Percentiles rank a stretch among this genome's conserved stretches.
Evolutionary conservation across 2,329 filamentous ascomycete genomes (phyloP).

Genomic region (Cladophialophora chaetospira): DNA sequence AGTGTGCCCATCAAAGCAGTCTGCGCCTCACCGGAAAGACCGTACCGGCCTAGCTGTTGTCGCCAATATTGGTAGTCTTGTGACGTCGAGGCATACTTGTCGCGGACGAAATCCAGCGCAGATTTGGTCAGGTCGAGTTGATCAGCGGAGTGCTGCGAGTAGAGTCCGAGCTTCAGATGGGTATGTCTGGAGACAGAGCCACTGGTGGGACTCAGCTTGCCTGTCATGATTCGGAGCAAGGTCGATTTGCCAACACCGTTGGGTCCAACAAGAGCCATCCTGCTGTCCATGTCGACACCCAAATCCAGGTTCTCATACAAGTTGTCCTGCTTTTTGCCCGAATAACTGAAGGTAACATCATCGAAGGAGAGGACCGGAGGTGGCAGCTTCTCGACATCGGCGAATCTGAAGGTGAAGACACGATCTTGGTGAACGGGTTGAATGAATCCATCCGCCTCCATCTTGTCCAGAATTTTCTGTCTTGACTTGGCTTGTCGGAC

Average conservation of each 20-base stretch:
- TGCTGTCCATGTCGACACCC: constrained; percentile 99
- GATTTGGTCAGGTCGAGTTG: constrained; percentile 98
- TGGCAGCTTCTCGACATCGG: constrained; percentile 98
- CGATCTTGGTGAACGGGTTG: constrained; percentile 82
- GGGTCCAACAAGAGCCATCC: constrained; percentile 93
- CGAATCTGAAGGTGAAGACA: constrained; percentile 97
- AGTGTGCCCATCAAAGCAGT: constrained; percentile 97
- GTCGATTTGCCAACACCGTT: constrained; percentile 99
- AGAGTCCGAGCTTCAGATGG: constrained; percentile 96
- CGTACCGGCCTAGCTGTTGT: constrained; percentile 93
- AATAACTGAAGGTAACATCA: constrained; percentile 97
- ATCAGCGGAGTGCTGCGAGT: constrained; percentile 97
- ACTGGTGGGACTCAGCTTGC: constrained; percentile 79
- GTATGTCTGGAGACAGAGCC: constrained; percentile 89
- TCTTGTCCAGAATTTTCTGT: constrained; percentile 99
- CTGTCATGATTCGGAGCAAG: constrained; percentile 92
- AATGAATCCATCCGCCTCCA: constrained; percentile 99
- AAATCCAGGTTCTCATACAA: constrained; percentile 96
- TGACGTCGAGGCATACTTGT: constrained; percentile 84
- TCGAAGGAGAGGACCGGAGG: constrained; percentile 96
- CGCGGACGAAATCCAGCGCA: constrained; percentile 92
- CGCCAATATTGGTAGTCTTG: constrained; percentile 99
- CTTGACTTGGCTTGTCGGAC: constrained; percentile 98
- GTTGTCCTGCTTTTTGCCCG: constrained; percentile 82
- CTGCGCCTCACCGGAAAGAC: constrained; percentile 88